Evolutionary conservation across 1,284 basidiomycete genomes (phyloP).

Genomic region (Heliocybe sulcata): DNA sequence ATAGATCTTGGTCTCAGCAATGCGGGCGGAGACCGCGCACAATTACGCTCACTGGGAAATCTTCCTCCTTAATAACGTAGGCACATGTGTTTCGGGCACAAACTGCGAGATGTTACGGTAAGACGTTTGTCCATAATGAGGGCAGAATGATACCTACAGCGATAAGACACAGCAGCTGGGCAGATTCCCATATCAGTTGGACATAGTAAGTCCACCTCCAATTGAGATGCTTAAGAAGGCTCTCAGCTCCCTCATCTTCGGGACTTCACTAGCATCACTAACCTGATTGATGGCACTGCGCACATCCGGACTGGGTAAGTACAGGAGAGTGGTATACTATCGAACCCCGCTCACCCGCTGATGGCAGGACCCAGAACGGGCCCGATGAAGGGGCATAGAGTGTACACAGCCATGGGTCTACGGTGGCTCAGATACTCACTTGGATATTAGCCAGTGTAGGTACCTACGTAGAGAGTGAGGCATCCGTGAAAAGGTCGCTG

Average conservation of each 20-base stretch:
- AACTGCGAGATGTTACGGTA: conserved; percentile 24
- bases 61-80: conserved; percentile 55
- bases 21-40: not conserved
- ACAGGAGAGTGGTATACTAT: not conserved
- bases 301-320: not conserved
- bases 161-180: conserved; percentile 36
- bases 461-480: conserved; percentile 57
- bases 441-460: not conserved
- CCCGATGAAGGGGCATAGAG: conserved; percentile 65
- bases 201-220: conserved; percentile 82
- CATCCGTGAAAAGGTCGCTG: conserved; percentile 65
- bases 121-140: not conserved
- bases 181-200: conserved; percentile 55
- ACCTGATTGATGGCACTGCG: conserved; percentile 29
- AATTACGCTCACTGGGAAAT: conserved; percentile 25
- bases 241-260: not conserved
- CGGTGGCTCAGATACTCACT: conserved; percentile 4
- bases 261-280: conserved; percentile 6
- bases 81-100: conserved; percentile 73
- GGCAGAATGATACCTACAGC: conserved; percentile 29
- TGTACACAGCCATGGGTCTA: conserved; percentile 77
- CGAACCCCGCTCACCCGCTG: conserved; percentile 36
- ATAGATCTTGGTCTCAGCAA: not conserved
- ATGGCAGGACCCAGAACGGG: conserved; percentile 64
- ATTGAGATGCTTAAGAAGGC: conserved; percentile 33